A percentile compares a stretch with the other conserved stretches of the same genome.
Conservation (phyloP, 1,284 basidiomycete species). For the Inonotus obliquus region DNA sequence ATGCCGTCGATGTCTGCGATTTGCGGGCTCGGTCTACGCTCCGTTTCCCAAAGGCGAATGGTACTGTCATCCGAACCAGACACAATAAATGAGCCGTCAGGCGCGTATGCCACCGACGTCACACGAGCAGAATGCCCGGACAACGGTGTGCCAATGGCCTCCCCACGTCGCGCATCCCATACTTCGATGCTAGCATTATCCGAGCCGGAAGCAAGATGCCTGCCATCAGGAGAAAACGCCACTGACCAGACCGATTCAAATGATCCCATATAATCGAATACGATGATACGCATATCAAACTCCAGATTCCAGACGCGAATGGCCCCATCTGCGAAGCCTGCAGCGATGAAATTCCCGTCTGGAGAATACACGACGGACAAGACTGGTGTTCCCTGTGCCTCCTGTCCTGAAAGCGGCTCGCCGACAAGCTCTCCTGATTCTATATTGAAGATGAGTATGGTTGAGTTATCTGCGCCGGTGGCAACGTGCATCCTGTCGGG, state of each 20-base stretch:
- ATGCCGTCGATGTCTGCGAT: not conserved
- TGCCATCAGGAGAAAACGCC: constrained; percentile 21
- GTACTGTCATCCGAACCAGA: constrained; percentile 6
- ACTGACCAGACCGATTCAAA: constrained; percentile 11
- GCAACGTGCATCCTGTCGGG: constrained; percentile 2
- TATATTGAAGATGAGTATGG: constrained; percentile 4
- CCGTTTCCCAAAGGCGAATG: constrained; percentile 5
- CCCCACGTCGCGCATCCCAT: constrained; percentile 20
- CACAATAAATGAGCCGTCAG: constrained; percentile 9
- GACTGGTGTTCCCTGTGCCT: not conserved
- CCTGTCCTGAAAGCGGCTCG: constrained; percentile 1
- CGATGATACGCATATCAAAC: not conserved
- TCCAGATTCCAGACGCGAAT: constrained; percentile 14
- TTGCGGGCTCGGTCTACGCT: not conserved
- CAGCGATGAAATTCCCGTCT: not conserved
- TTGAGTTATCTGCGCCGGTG: constrained; percentile 4
- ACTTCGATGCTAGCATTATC: constrained; percentile 12
- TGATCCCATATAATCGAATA: constrained; percentile 8
- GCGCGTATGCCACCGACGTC: constrained; percentile 12
- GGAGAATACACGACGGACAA: not conserved
- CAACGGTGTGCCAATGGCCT: constrained; percentile 4
- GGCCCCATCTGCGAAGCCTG: not conserved
- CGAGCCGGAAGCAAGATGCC: constrained; percentile 19
- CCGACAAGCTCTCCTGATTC: not conserved
- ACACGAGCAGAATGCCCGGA: constrained; percentile 17